These are phyloP conservation scores for Austropuccinia psidii DNA, from an alignment of 1,284 basidiomycete species.

Conservation along the genomic window DNA sequence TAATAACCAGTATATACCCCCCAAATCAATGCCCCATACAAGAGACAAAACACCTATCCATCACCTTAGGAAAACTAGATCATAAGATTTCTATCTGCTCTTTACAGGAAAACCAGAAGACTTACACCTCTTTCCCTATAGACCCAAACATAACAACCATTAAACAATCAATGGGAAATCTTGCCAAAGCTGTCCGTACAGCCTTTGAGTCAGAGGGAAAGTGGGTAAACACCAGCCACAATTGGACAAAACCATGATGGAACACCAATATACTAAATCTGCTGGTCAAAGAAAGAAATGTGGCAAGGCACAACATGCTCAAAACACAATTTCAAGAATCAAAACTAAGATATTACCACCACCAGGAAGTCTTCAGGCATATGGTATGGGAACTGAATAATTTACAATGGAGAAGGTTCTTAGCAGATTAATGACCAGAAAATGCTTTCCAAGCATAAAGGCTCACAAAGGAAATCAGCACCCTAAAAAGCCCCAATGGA, in stretches of 20 bases:
- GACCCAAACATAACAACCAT: not conserved
- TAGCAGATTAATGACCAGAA: too few species aligned
- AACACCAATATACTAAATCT: not conserved
- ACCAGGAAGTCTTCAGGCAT: not conserved
- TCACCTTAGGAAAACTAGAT: not conserved
- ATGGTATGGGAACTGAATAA: not conserved
- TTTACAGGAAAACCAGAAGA: not conserved
- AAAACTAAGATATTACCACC: not conserved
- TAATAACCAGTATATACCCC: not conserved
- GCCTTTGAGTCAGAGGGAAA: not conserved
- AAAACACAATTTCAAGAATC: not conserved
- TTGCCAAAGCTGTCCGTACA: not conserved
- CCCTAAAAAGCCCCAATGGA: too few species aligned
- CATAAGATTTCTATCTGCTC: not conserved
- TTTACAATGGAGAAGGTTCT: not conserved
- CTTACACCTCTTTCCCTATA: not conserved
- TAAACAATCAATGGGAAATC: not conserved
- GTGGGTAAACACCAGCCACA: not conserved
- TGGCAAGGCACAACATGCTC: too few species aligned
- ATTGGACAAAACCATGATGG: not conserved
- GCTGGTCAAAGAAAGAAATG: not conserved
- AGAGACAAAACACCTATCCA: not conserved
- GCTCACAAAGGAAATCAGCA: too few species aligned
- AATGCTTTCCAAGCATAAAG: too few species aligned
- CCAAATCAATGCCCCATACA: not conserved